phyloP scores from a whole-genome alignment of 345 rosid genomes.

The Ailanthus altissimus region DNA sequence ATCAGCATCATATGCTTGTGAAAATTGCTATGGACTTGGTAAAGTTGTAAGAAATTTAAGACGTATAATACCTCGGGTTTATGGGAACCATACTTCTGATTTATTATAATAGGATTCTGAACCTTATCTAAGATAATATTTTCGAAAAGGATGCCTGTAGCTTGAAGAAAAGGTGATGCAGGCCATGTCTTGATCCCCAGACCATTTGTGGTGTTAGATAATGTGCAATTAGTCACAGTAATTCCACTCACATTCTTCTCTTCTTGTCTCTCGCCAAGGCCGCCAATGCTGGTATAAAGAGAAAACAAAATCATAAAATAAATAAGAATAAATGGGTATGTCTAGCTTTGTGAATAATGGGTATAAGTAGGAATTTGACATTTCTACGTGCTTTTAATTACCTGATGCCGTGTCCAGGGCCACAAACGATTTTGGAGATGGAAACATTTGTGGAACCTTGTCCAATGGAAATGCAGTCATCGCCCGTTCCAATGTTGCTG shows the following conservation, averaged over 20 bases:
- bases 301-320: background rate
- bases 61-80: background rate
- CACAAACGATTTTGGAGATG: slow-evolving; percentile 35
- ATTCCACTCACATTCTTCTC: slow-evolving; percentile 42
- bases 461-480: slow-evolving; percentile 49
- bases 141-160: slow-evolving; percentile 33
- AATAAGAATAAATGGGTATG: background rate
- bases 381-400: too few species aligned
- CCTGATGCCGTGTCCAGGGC: slow-evolving; percentile 61
- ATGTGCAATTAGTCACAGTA: slow-evolving; percentile 34
- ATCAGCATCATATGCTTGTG: background rate
- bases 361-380: too few species aligned
- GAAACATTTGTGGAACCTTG: slow-evolving; percentile 30
- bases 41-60: background rate
- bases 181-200: slow-evolving; percentile 43
- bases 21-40: background rate
- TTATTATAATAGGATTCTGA: slow-evolving; percentile 40
- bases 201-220: slow-evolving; percentile 37
- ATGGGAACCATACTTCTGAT: slow-evolving; percentile 39
- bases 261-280: slow-evolving; percentile 38
- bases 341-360: background rate
- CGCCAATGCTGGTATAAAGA: slow-evolving; percentile 35
- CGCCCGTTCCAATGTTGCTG: slow-evolving; percentile 45
- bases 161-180: slow-evolving; percentile 22
- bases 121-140: slow-evolving; percentile 38